phyloP scores from a whole-genome alignment of 1,139 yeast genomes.

The Sugiyamaella neomexicana region DNA sequence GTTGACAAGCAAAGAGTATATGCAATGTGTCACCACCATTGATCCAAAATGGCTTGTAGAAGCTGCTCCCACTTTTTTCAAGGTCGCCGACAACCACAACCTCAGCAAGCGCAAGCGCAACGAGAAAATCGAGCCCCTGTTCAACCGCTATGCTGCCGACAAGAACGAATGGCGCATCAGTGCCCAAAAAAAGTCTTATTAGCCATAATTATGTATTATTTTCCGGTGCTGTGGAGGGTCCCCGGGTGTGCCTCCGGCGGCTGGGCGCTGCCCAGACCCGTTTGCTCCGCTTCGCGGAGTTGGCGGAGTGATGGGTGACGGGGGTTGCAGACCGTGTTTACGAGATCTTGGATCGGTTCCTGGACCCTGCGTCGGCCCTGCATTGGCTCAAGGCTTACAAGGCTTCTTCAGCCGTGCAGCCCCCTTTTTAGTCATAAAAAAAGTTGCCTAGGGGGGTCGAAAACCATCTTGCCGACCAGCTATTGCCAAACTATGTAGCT shows the following conservation, averaged over 20 bases:
- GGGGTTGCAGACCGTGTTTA: too few species aligned
- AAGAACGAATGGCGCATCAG: conserved; percentile 58
- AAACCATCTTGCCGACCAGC: neutral
- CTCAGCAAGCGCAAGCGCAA: conserved; percentile 45
- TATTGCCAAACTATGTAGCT: neutral
- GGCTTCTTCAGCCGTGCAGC: neutral
- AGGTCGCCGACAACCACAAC: conserved; percentile 50
- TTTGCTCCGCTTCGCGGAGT: too few species aligned
- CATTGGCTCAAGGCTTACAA: too few species aligned
- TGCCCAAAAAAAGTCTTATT: conserved; percentile 38
- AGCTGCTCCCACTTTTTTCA: conserved; percentile 84
- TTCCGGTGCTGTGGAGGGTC: neutral
- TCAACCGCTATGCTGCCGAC: conserved; percentile 54
- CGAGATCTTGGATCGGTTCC: too few species aligned
- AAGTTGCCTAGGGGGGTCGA: neutral
- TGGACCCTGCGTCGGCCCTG: neutral
- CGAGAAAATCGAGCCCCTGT: conserved; percentile 63
- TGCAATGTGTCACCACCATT: conserved; percentile 82
- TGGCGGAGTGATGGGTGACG: too few species aligned
- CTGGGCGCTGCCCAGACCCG: neutral
- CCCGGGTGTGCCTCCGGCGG: neutral
- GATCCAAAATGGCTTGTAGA: conserved; percentile 86
- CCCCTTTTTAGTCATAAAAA: neutral
- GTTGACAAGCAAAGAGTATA: conserved; percentile 82
- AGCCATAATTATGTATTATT: too few species aligned